Percentiles rank a stretch among this genome's conserved stretches.
Conservation (phyloP, 2,329 filamentous ascomycete genomes). For the Colletotrichum filicis region DNA sequence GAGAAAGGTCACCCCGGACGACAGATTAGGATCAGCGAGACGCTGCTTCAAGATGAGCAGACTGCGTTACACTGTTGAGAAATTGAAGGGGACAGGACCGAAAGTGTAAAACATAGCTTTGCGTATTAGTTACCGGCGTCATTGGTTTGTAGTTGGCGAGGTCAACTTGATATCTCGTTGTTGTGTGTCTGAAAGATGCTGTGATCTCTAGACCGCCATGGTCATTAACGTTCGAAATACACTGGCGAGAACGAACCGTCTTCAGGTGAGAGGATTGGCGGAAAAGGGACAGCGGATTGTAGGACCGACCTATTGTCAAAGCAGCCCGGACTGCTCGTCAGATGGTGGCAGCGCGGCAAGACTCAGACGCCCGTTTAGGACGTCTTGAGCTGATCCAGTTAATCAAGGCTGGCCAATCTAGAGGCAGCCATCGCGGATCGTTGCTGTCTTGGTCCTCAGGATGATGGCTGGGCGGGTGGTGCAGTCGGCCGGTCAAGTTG, state of each 20-base stretch:
- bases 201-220: neutral
- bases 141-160: neutral
- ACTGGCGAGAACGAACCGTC: slow-evolving; percentile 10
- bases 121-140: neutral
- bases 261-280: slow-evolving; percentile 17
- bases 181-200: neutral
- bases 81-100: slow-evolving; percentile 13
- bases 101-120: slow-evolving; percentile 11
- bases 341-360: slow-evolving; percentile 11
- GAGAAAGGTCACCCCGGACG: slow-evolving; percentile 20
- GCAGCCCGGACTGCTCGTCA: slow-evolving; percentile 3
- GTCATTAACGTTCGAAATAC: neutral
- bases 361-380: neutral
- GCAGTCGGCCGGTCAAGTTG: neutral
- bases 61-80: slow-evolving; percentile 12
- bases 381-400: slow-evolving; percentile 28
- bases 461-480: neutral
- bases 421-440: slow-evolving; percentile 24
- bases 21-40: slow-evolving; percentile 28
- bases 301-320: slow-evolving; percentile 2
- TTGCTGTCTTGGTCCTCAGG: slow-evolving; percentile 12
- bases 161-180: neutral
- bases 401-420: slow-evolving; percentile 34
- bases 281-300: slow-evolving; percentile 2
- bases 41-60: slow-evolving; percentile 1